Percentiles rank a stretch among this genome's conserved stretches.
phyloP scores from a whole-genome alignment of 768 basidiomycete genomes.

The Tulasnella sp. region DNA sequence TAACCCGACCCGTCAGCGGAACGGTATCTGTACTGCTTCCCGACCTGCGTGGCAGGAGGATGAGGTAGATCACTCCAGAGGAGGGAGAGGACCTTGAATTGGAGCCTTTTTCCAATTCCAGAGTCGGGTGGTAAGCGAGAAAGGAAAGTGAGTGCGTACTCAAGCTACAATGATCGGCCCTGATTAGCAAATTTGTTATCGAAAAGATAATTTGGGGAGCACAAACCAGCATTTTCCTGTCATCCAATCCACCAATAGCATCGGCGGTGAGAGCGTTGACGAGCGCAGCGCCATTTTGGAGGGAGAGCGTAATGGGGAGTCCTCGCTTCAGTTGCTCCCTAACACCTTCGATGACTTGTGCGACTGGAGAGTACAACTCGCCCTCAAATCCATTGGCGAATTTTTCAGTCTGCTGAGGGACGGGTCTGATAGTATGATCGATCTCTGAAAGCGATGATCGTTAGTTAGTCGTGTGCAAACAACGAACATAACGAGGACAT shows the following conservation, averaged over 20 bases:
- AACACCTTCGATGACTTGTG: not conserved
- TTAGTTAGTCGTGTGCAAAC: not conserved
- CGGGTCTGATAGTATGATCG: slow-evolving; percentile 1
- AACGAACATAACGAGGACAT: not conserved
- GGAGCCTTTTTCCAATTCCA: slow-evolving; percentile 22
- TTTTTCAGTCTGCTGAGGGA: slow-evolving; percentile 1
- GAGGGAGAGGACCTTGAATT: slow-evolving; percentile 17
- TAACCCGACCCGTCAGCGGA: slow-evolving; percentile 53
- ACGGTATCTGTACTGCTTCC: slow-evolving; percentile 47
- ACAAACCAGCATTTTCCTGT: slow-evolving; percentile 64
- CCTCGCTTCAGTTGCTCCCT: not conserved
- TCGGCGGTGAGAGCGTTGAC: not conserved
- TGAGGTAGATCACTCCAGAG: slow-evolving; percentile 69
- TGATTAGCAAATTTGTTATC: slow-evolving; percentile 4
- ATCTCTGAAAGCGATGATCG: not conserved
- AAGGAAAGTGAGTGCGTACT: slow-evolving; percentile 18
- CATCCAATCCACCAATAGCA: slow-evolving; percentile 41
- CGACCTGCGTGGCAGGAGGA: slow-evolving; percentile 60
- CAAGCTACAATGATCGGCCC: slow-evolving; percentile 22
- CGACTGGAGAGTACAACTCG: not conserved
- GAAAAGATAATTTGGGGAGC: not conserved
- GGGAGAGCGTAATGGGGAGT: not conserved
- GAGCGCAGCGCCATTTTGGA: slow-evolving; percentile 1
- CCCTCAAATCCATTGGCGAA: not conserved
- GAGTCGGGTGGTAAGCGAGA: slow-evolving; percentile 15